Base-by-base conservation (phyloP, 2,329 filamentous ascomycete species). In the Ascomycota sp. region DNA sequence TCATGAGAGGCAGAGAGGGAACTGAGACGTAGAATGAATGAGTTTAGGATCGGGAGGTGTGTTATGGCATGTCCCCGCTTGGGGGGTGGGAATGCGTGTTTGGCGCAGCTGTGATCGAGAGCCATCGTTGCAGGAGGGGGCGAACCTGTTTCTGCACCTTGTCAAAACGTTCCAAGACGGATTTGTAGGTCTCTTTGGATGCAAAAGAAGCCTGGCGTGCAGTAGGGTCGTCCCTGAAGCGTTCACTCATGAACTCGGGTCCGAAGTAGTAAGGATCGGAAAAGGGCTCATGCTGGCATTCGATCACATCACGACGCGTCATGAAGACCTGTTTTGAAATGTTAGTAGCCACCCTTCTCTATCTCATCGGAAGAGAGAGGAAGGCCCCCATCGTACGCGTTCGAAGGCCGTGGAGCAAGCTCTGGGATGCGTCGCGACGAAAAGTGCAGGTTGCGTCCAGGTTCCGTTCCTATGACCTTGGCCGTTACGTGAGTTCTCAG, bases 381-480 rank as follows among this genome's bases (percentile, higher is more conserved):
- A 28, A 19, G 23, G 12, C n/a, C 23, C 13, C 6, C 23, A n/a
- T 56, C 65, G 47, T 63, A 91, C 86, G 54, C 86, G 67, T 62
- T 98, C 89, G 58, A 95, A 98, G 20, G 89, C 89, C 29, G 89
- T 95, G 33, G 85, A 94, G 61, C 85, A 94, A 39, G 86, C 82
- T 54, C 89, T 68, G 23, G 89, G 89, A 55, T 95, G 86, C 43
- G 89, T 95, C 33, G 76, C 82, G 45, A 89, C 74, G 51, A 95
- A 95, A 51, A 95, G 80, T 24, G 89, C 30, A 13, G 21, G 30
- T 12, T 29, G 24, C 9, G 24, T 28, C 30, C 30, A 30, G 30
- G 15, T 13, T 3, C 4, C 17, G 25, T 9, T 21, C 2, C 1
- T 19, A 20, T 11, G 11, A n/a, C 13, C 19, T 23, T 23, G 21